Evolutionary conservation across 2,329 filamentous ascomycete species (phyloP).

Genomic region (Cercospora janseana): DNA sequence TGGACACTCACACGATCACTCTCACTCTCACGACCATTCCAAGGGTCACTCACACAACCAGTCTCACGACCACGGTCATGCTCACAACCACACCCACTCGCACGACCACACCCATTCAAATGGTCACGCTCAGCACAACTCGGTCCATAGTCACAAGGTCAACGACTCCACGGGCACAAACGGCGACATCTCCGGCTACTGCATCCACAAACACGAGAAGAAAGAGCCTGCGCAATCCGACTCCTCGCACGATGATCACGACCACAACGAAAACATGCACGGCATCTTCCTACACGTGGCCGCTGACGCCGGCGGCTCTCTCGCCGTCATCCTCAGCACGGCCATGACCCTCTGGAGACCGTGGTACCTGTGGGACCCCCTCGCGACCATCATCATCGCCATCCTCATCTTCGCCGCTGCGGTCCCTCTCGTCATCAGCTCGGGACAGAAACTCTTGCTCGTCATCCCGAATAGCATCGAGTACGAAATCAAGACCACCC

Average conservation of each 20-base stretch:
- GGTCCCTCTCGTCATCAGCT: constrained; percentile 79
- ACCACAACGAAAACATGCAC: constrained; percentile 95
- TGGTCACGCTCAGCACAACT: constrained; percentile 17
- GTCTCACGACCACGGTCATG: constrained; percentile 34
- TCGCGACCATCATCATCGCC: constrained; percentile 91
- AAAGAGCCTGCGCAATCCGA: constrained; percentile 17
- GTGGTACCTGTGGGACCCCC: constrained; percentile 91
- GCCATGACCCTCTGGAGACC: constrained; percentile 80
- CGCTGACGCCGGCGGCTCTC: constrained; percentile 89
- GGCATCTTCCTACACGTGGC: constrained; percentile 95
- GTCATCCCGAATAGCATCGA: constrained; percentile 82
- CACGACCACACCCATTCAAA: constrained; percentile 50
- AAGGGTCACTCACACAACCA: constrained; percentile 25
- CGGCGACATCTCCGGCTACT: constrained; percentile 20
- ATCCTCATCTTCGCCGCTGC: constrained; percentile 91
- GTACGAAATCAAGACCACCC: constrained; percentile 79
- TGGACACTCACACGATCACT: constrained; percentile 37
- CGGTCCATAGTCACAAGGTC: constrained; percentile 16
- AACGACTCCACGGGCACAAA: constrained; percentile 16
- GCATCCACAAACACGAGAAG: constrained; percentile 14
- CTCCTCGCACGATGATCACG: constrained; percentile 26
- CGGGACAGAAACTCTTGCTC: constrained; percentile 77
- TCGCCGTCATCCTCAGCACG: constrained; percentile 91
- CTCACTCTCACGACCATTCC: constrained; percentile 38
- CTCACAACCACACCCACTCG: constrained; percentile 34